Base-by-base conservation (phyloP, 1,139 yeast genomes). In the Meyerozyma athensensis region DNA sequence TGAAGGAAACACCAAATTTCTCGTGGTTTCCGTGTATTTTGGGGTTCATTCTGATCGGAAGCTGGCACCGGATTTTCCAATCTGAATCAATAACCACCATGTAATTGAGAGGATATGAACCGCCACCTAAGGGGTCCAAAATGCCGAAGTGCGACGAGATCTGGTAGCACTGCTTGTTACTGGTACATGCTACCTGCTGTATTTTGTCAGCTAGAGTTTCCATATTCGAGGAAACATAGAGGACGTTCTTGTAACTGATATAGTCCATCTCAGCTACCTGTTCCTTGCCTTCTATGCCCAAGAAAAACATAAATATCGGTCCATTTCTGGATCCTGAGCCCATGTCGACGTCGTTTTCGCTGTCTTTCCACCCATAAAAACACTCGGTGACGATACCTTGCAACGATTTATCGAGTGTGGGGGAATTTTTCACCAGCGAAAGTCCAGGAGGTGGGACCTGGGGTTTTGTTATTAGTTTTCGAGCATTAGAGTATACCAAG, bases 71-170 rank as follows among this genome's bases (percentile, higher is more conserved):
- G 2, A 61, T 44, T 7, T 41, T 35, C 31, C 61, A 56, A 4
- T 48, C 33, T 5, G 38, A 30, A 39, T 64, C 65, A 19, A 68
- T 53, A 1, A 72, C 45, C 6, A 70, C 39, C 31, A 74, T 49
- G 37, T 64, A 59, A 33, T 71, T 68, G 26, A 72, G 47, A 0
- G 79, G 78, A 46, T 68, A 74, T n/a, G 54, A 36, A 0, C 76
- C 79, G 8, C 79, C 79, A 7, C 79, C 79, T 17, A 73, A 44
- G 0, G 80, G 80, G 46, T 73, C 74, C 24, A 62, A 43, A 7
- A 71, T 43, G 14, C 53, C 44, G 34, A 65, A 56, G 12, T 54
- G 50, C 17, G 53, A 49, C 2, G 70, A 50, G 8, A 68, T 46
- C 9, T 31, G 20, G 16, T 37, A 37, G 40, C 56, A 49, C 34